These are phyloP conservation scores for Sanghuangporus weigelae DNA, from an alignment of 1,284 basidiomycete genomes.

Conservation along the genomic window DNA sequence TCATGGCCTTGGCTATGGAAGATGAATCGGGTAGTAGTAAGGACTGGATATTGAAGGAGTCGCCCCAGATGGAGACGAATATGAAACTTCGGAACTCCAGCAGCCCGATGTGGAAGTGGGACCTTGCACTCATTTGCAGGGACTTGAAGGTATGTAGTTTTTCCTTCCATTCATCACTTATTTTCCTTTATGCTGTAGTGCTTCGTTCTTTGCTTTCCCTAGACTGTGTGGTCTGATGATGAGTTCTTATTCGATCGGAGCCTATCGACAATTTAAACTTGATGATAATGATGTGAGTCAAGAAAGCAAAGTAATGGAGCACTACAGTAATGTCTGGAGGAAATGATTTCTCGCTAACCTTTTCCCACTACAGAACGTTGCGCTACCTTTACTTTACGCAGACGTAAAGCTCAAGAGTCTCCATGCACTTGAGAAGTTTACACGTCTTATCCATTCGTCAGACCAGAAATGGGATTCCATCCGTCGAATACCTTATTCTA, in stretches of 20 bases:
- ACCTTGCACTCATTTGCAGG: constrained; percentile 62
- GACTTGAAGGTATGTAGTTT: constrained; percentile 57
- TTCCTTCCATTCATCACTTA: constrained; percentile 10
- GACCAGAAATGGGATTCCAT: constrained; percentile 84
- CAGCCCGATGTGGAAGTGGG: constrained; percentile 23
- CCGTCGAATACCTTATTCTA: constrained; percentile 74
- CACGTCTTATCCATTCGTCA: constrained; percentile 46
- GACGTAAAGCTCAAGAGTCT: constrained; percentile 45
- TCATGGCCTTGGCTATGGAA: constrained; percentile 49
- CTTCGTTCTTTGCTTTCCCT: background rate
- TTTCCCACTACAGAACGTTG: constrained; percentile 47
- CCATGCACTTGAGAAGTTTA: constrained; percentile 50
- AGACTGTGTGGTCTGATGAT: background rate
- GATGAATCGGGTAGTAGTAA: constrained; percentile 21
- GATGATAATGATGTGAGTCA: background rate
- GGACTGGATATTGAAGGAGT: constrained; percentile 6
- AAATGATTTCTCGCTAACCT: background rate
- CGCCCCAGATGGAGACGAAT: background rate
- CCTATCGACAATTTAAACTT: background rate
- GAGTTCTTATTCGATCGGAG: background rate
- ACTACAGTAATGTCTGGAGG: background rate
- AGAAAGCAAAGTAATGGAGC: background rate
- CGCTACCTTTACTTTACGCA: constrained; percentile 62
- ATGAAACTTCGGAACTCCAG: constrained; percentile 16
- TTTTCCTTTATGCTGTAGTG: background rate